Base-by-base conservation (phyloP, 306 rosid species). In the Lathyrus oleraceus region DNA sequence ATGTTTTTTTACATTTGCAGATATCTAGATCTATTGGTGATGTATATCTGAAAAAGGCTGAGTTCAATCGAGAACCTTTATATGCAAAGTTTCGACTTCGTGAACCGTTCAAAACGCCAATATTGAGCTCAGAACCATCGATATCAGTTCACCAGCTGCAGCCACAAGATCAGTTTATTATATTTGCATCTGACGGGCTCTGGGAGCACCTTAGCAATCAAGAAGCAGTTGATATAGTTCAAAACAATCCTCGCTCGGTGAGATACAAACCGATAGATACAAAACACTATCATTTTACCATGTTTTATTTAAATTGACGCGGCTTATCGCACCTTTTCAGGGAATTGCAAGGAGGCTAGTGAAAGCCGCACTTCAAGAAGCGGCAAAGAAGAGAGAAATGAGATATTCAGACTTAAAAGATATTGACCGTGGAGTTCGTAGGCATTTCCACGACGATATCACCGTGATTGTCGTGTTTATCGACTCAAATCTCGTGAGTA, bases 361-460 rank as follows among this genome's bases (percentile, higher is more conserved):
- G 72, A 94, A 86, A 86, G 48, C 81, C 42, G 96, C 97, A 8
- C 86, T 91, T 56, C 96, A 87, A 72, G 81, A 83, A 87, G 96
- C 97, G 6, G 96, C 99, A 32, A 89, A 88, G 84, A 94, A 94
- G 85, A 91, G 99, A 84, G 99, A 94, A 78, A 94, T 94, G 99
- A 89, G 99, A 78, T 94, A 91, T 74, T 91, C 99, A 14, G 99
- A 94, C 81, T 62, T 94, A 75, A 94, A 91, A 85, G 87, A 87
- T 83, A 94, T 94, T 3, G 99, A 89, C 69, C 87, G 99, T 0
- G 99, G 99, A 0, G 96, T 94, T 23, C 97, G 99, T 1, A 88
- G 99, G 39, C 99, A 94, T 86, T 94, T 94, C 87, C 99, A 94
- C 0, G 99, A 94, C 17, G 99, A 94, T 76, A 94, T 89, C 78